Base-by-base conservation (phyloP, 2,329 filamentous ascomycete species). In the Knufia petricola region DNA sequence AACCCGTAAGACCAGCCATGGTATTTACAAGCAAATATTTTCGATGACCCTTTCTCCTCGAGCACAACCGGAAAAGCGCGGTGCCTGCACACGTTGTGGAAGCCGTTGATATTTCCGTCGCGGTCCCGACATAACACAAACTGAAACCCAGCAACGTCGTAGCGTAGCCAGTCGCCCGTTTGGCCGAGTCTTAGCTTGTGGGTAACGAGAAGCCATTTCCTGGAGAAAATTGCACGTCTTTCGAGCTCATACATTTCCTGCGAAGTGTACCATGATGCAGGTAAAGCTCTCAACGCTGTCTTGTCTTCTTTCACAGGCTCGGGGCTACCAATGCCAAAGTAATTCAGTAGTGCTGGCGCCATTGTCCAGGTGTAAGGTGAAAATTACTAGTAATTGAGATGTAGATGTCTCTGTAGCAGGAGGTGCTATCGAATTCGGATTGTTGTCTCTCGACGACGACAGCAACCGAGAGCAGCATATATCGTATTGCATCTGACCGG, bases 61-160 rank as follows among this genome's bases (percentile, higher is more conserved):
- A 46, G 68, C 10, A 79, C 75, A 3, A 82, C 70, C 0, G 54
- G 55, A 57, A 75, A 82, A 17, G 78, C 79, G 6, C 78, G 69
- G 60, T 82, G 79, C 2, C 78, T 66, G 62, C 79, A 82, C 26
- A 81, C 68, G 56, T 82, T 82, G 65, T 81, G 78, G 61, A 82
- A 81, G 15, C 70, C 78, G 50, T 77, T 73, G 62, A 81, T 72
- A 3, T 69, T 67, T 12, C 70, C 70, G 10, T 72, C 63, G 15
- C 72, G 68, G 55, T 77, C 75, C 12, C 63, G 64, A 48, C 67
- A 65, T 9, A 81, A 60, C 55, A 81, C 62, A 58, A 81, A 75
- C 28, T 75, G 66, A 62, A 73, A 80, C 15, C 72, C 76, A 7
- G 77, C 50, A 23, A 51, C 24, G 12, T 54, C 50, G 36, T 50